These are phyloP conservation scores for Coniella vitis DNA, from an alignment of 2,329 filamentous ascomycete genomes.

Conservation along the genomic window DNA sequence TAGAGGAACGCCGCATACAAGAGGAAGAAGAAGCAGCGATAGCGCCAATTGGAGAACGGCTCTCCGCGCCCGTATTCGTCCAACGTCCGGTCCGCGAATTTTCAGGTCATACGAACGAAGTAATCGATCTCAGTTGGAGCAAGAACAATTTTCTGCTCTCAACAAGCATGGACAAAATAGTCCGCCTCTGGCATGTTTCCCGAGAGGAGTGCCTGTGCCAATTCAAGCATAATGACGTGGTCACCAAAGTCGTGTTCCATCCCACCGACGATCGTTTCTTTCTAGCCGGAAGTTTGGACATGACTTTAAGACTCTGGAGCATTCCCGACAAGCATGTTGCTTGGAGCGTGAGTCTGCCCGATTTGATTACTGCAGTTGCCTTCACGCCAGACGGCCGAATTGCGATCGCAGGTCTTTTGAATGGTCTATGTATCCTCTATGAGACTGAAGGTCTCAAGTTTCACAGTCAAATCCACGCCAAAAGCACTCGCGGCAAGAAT, in stretches of 20 bases:
- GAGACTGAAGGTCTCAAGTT: constrained; percentile 85
- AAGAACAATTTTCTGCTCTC: constrained; percentile 98
- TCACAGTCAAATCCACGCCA: constrained; percentile 83
- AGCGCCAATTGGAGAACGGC: constrained; percentile 44
- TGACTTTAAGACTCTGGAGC: constrained; percentile 85
- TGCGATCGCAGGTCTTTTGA: constrained; percentile 81
- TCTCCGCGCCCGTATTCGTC: constrained; percentile 88
- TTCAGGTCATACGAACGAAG: constrained; percentile 73
- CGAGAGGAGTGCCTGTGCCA: constrained; percentile 81
- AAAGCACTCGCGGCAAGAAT: constrained; percentile 85
- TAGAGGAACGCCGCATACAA: constrained; percentile 68
- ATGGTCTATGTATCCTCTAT: constrained; percentile 81
- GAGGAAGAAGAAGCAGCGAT: constrained; percentile 58
- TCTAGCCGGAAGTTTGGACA: constrained; percentile 84
- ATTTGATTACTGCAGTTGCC: constrained; percentile 88
- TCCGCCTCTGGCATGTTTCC: constrained; percentile 86
- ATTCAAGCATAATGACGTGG: constrained; percentile 92
- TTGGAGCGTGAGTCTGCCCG: constrained; percentile 67
- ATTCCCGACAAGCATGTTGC: constrained; percentile 95
- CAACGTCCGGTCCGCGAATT: constrained; percentile 74
- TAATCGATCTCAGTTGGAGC: constrained; percentile 93
- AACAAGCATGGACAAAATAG: constrained; percentile 97
- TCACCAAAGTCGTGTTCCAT: constrained; percentile 91
- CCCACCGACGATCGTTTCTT: constrained; percentile 95
- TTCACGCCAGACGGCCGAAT: constrained; percentile 90